phyloP scores from a whole-genome alignment of 176 grass and related monocot species.

The Eleusine coracana region DNA sequence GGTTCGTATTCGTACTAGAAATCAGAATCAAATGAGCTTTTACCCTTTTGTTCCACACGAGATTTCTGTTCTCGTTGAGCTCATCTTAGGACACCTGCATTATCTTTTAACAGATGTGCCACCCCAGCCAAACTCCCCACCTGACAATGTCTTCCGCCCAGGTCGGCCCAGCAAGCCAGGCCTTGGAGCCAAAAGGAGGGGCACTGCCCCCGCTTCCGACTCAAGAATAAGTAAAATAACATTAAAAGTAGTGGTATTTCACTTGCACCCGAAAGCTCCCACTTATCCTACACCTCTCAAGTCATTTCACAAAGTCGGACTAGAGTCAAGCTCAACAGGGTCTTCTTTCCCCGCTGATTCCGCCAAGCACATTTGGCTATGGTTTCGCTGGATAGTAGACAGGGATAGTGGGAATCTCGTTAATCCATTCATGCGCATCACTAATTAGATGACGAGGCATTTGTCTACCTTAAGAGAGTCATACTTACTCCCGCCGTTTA shows the following conservation, averaged over 20 bases:
- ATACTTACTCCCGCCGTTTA: conserved; percentile 86
- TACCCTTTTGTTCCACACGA: conserved; percentile 77
- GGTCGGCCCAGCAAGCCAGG: too few relatives aligned
- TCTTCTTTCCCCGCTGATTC: too few relatives aligned
- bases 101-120: conserved; percentile 90
- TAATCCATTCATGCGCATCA: conserved; percentile 74
- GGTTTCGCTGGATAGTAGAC: conserved; percentile 35
- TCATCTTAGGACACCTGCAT: conserved; percentile 64
- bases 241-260: too few relatives aligned
- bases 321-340: too few relatives aligned
- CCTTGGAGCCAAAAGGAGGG: too few relatives aligned
- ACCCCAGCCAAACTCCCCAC: conserved; percentile 83
- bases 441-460: conserved; percentile 70
- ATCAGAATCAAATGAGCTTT: conserved; percentile 77
- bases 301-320: too few relatives aligned
- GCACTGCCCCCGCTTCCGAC: too few relatives aligned
- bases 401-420: conserved; percentile 45
- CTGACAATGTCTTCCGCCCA: neutral
- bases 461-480: conserved; percentile 88
- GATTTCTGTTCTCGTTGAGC: conserved; percentile 71
- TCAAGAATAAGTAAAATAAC: too few relatives aligned
- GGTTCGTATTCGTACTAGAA: conserved; percentile 68
- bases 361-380: too few relatives aligned
- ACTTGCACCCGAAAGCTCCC: too few relatives aligned
- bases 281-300: too few relatives aligned